Evolutionary conservation across 352 stramenopile genomes (phyloP).

Genomic region (Globisporangium radiosum): DNA sequence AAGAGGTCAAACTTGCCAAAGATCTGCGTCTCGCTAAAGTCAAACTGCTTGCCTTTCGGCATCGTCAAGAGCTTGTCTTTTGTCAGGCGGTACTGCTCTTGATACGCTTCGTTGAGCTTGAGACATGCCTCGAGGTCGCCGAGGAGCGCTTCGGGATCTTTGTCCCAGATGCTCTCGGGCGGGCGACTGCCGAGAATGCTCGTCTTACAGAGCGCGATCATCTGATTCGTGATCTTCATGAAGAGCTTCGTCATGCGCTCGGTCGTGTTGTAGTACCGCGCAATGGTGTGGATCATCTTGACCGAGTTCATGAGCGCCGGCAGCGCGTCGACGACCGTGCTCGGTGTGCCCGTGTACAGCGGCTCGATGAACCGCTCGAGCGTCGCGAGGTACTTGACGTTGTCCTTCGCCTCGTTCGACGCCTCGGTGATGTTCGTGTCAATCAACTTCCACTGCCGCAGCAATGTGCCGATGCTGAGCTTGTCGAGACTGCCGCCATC

Average conservation of each 20-base stretch:
- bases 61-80: constrained; percentile 88
- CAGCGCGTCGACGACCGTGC: constrained; percentile 61
- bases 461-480: constrained; percentile 45
- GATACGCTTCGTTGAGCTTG: constrained; percentile 88
- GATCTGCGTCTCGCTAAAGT: constrained; percentile 88
- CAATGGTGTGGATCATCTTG: constrained; percentile 90
- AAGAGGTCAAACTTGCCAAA: constrained; percentile 91
- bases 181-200: constrained; percentile 50
- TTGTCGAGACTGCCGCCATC: constrained; percentile 57
- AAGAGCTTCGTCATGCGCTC: constrained; percentile 89
- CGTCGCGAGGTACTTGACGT: constrained; percentile 82
- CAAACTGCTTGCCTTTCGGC: constrained; percentile 88
- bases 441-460: constrained; percentile 85
- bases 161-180: constrained; percentile 67
- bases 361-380: constrained; percentile 85
- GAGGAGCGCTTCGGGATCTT: constrained; percentile 61
- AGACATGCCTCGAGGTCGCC: constrained; percentile 70
- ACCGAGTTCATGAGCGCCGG: constrained; percentile 87
- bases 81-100: constrained; percentile 85
- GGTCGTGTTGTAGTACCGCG: constrained; percentile 86
- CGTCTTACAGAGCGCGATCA: constrained; percentile 79
- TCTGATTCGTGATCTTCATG: constrained; percentile 90
- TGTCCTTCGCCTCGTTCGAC: constrained; percentile 81
- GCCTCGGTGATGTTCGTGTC: constrained; percentile 84
- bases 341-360: constrained; percentile 56